phyloP scores from a whole-genome alignment of 1,139 yeast species.

The Candida neerlandica region DNA sequence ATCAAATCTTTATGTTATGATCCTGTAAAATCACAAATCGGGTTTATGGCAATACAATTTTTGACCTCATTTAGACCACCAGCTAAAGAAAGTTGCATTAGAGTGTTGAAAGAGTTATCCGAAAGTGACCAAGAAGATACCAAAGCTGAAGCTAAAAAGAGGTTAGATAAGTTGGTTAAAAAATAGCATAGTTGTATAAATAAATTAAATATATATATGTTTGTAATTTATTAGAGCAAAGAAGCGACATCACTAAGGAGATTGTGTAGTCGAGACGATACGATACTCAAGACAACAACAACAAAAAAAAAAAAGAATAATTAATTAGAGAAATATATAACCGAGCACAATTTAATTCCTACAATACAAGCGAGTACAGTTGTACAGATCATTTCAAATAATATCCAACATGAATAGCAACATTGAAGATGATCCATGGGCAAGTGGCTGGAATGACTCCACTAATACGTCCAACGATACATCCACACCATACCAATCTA shows the following conservation, averaged over 20 bases:
- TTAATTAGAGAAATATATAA: neutral
- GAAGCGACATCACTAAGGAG: no score
- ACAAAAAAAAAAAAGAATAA: neutral
- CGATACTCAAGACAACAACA: neutral
- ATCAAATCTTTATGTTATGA: slow-evolving; percentile 80
- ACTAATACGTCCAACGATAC: slow-evolving; percentile 5
- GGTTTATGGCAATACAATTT: slow-evolving; percentile 79
- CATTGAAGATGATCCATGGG: slow-evolving; percentile 44
- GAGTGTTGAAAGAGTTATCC: slow-evolving; percentile 61
- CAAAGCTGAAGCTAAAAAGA: slow-evolving; percentile 54
- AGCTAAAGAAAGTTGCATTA: slow-evolving; percentile 62
- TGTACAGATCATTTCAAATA: no score
- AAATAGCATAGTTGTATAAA: neutral
- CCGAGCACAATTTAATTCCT: neutral
- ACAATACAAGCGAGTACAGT: no score
- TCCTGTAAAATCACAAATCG: slow-evolving; percentile 79
- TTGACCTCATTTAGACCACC: slow-evolving; percentile 93
- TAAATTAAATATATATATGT: neutral
- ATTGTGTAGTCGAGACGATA: neutral
- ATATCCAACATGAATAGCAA: slow-evolving; percentile 21
- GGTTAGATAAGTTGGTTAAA: slow-evolving; percentile 49
- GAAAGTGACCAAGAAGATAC: slow-evolving; percentile 53
- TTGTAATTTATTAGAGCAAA: neutral
- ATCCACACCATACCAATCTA: slow-evolving; percentile 11
- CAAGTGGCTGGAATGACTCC: slow-evolving; percentile 40